These are phyloP conservation scores for Saccharomyces hybrid DNA, from an alignment of 1,139 yeast species.

Conservation along the genomic window DNA sequence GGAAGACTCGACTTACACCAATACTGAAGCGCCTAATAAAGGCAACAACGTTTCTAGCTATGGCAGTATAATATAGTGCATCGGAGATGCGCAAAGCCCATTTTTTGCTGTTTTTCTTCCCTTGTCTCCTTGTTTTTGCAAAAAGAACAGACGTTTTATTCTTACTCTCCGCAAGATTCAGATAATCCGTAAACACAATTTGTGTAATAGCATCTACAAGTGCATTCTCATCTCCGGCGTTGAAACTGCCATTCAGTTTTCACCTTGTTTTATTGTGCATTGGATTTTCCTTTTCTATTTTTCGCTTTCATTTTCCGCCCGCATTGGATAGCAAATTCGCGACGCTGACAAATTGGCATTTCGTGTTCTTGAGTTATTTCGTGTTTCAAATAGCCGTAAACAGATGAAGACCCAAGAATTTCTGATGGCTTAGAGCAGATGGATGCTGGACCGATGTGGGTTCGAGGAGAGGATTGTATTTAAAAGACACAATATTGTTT, in stretches of 20 bases:
- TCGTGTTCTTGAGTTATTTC: conserved; percentile 1
- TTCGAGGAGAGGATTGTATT: neutral
- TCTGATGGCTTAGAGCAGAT: neutral
- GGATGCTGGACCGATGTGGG: neutral
- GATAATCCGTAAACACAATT: neutral
- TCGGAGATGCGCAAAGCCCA: neutral
- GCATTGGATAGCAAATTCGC: neutral
- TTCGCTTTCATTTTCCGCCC: neutral
- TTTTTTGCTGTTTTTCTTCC: neutral
- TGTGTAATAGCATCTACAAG: neutral
- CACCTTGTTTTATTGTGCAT: neutral
- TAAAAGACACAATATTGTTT: neutral
- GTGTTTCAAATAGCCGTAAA: conserved; percentile 1
- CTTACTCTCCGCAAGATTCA: neutral
- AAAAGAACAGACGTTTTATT: neutral
- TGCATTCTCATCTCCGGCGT: neutral
- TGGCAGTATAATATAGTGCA: neutral
- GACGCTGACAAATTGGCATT: neutral
- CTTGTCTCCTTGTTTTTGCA: neutral
- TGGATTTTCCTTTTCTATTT: neutral
- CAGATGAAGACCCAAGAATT: neutral
- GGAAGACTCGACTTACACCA: neutral
- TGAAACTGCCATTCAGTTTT: neutral
- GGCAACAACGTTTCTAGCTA: neutral
- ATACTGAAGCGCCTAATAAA: neutral